These are phyloP conservation scores for Nematocida sp. DNA, from an alignment of 371 early-diverging fungal genomes.

Conservation along the genomic window DNA sequence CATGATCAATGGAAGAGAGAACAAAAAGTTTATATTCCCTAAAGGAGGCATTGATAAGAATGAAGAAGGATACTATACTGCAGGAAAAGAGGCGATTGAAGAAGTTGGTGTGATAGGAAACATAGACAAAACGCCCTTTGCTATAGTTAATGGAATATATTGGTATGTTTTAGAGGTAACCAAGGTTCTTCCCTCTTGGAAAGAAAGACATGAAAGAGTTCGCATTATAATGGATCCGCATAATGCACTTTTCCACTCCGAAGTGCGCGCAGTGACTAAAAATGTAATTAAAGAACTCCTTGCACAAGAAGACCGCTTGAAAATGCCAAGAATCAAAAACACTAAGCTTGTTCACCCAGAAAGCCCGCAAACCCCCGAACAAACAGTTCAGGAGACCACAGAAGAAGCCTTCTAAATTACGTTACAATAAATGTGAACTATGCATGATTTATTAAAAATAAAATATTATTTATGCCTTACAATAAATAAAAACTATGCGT, in stretches of 20 bases:
- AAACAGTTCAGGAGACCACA: too few relatives aligned
- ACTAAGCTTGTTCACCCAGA: background rate
- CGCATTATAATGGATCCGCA: constrained; percentile 27
- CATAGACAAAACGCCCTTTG: constrained; percentile 37
- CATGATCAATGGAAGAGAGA: constrained; percentile 43
- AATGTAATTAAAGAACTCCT: constrained; percentile 26
- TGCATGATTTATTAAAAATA: too few relatives aligned
- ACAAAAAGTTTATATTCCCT: constrained; percentile 60
- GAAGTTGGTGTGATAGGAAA: constrained; percentile 64
- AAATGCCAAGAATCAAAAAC: constrained; percentile 16
- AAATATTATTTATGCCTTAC: background rate
- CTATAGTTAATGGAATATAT: constrained; percentile 21
- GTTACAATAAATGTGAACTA: background rate
- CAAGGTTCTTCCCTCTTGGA: constrained; percentile 50
- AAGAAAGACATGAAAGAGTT: constrained; percentile 47
- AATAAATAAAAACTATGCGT: background rate
- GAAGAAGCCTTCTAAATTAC: background rate
- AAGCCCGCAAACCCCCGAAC: background rate
- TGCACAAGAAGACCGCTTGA: background rate
- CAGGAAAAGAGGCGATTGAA: constrained; percentile 67
- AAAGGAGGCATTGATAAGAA: constrained; percentile 65
- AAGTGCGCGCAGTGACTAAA: constrained; percentile 45
- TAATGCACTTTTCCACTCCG: constrained; percentile 39
- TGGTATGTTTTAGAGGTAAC: constrained; percentile 60
- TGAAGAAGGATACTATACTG: constrained; percentile 60